Evolutionary conservation across 2,329 filamentous ascomycete species (phyloP), one percentile per base, ranked within the genome.

Genomic region (Aspergillus fumigatiaffinis): DNA sequence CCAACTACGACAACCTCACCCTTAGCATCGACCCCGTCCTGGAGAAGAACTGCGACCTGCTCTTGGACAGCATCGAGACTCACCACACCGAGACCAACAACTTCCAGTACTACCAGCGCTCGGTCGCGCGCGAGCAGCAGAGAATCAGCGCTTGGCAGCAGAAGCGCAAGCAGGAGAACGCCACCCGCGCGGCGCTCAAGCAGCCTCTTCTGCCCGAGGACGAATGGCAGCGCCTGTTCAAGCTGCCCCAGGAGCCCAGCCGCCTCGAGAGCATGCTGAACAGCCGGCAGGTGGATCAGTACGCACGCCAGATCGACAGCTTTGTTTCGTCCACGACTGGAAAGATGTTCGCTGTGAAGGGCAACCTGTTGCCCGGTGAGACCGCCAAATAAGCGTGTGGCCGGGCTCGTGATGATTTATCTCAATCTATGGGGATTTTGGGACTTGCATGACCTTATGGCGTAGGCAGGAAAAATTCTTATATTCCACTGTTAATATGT

Each of bases 31-130:
- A 99, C 75, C 94, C 94, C 32, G 96, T 95, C 83, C 87, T 99
- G 50, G 93, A 97, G 84, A 96, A 97, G 85, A 96, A 93, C 53
- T 96, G 92, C 79, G 93, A 99, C 73, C 86, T 97, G 66, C 86
- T 99, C 56, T 87, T 97, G 62, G 94, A 99, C 73, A 92, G 89
- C 81, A 96, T 99, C 75, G 94, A 99, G 82, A 89, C 89, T 55
- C 94, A 99, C 82, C 94, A 97, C 80, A 96, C 92, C 59, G 94
- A 99, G 79, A 89, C 96, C 75, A 97, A 97, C 86, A 99, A 99
- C 84, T 94, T 95, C 81, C 92, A 97, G 77, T 91, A 89, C 84
- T 97, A 97, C 82, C 92, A 97, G 80, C 87, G 94, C 70, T 92
- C 95, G 72, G 84, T 97, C 57, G 89, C 88, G 54, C 90, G 94